These are phyloP conservation scores for Novymonas esmeraldas DNA, from an alignment of 208 protist species.

Conservation along the genomic window DNA sequence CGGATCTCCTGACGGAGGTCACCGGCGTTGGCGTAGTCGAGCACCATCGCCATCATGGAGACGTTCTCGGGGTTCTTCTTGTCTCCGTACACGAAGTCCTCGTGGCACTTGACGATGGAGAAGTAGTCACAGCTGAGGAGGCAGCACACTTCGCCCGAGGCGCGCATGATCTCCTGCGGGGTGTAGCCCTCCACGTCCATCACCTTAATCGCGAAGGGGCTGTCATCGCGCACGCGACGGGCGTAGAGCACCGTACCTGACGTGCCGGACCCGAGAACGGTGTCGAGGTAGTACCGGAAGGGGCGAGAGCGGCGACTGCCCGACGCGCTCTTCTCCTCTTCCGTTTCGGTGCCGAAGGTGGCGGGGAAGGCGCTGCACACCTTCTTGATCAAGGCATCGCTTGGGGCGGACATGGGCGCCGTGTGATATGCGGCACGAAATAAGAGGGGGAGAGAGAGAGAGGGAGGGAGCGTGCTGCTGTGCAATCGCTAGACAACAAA, in stretches of 20 bases:
- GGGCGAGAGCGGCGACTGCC: slow-evolving; percentile 8
- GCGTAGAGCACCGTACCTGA: slow-evolving; percentile 47
- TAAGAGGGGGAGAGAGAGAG: neutral
- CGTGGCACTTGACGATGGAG: slow-evolving; percentile 81
- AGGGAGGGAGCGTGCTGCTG: neutral
- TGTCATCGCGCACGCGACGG: slow-evolving; percentile 43
- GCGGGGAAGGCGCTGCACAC: slow-evolving; percentile 44
- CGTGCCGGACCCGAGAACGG: slow-evolving; percentile 49
- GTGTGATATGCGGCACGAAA: no score
- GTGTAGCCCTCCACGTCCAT: slow-evolving; percentile 67
- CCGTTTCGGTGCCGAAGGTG: slow-evolving; percentile 36
- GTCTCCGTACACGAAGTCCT: slow-evolving; percentile 56
- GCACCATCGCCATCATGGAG: slow-evolving; percentile 63
- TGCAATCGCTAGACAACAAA: no score
- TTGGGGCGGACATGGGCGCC: slow-evolving; percentile 30
- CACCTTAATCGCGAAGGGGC: slow-evolving; percentile 59
- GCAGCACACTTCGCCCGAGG: slow-evolving; percentile 58
- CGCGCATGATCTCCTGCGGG: slow-evolving; percentile 57
- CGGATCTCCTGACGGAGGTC: slow-evolving; percentile 71
- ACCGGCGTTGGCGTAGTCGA: slow-evolving; percentile 84
- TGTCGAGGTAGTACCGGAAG: slow-evolving; percentile 61
- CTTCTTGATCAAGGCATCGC: slow-evolving; percentile 39
- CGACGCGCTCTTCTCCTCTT: slow-evolving; percentile 7
- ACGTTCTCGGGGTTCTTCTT: slow-evolving; percentile 44
- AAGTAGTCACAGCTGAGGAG: slow-evolving; percentile 73